Conservation (phyloP, 108 stramenopile genomes). For the Schizochytrium sp. region DNA sequence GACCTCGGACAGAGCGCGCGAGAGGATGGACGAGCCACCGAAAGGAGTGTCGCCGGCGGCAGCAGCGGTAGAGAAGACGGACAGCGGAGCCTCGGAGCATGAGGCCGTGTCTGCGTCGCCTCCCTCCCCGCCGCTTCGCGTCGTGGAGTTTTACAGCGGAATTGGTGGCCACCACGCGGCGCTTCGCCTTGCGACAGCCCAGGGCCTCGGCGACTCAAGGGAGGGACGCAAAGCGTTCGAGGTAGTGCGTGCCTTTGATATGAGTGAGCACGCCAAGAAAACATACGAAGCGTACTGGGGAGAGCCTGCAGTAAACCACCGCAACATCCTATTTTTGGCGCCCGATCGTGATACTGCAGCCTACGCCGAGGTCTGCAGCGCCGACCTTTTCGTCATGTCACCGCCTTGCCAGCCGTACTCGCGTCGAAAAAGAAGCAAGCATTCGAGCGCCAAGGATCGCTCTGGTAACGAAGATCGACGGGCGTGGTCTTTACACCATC, state of each 20-base stretch:
- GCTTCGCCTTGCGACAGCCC: slow-evolving; percentile 24
- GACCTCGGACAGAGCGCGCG: too few relatives aligned
- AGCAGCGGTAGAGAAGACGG: too few relatives aligned
- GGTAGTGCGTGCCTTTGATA: background rate
- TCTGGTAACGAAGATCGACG: background rate
- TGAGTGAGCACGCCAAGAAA: background rate
- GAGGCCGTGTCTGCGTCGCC: too few relatives aligned
- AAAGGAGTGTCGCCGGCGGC: too few relatives aligned
- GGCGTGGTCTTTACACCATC: background rate
- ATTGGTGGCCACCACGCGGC: slow-evolving; percentile 78
- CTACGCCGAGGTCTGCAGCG: slow-evolving; percentile 28
- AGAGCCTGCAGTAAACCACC: slow-evolving; percentile 42
- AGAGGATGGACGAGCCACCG: too few relatives aligned
- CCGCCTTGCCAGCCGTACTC: slow-evolving; percentile 83
- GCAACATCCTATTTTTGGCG: background rate
- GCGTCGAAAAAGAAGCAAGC: slow-evolving; percentile 13
- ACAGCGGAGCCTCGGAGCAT: too few relatives aligned
- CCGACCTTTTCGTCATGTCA: slow-evolving; percentile 67
- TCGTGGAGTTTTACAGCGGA: slow-evolving; percentile 80
- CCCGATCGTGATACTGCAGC: background rate
- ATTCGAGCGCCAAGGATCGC: background rate
- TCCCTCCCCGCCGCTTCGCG: background rate
- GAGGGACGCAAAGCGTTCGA: background rate
- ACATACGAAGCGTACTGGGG: slow-evolving; percentile 25
- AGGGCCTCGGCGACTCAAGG: too few relatives aligned